These are phyloP conservation scores for Boletus pseudopeckii DNA, from an alignment of 768 basidiomycete species.

Conservation along the genomic window DNA sequence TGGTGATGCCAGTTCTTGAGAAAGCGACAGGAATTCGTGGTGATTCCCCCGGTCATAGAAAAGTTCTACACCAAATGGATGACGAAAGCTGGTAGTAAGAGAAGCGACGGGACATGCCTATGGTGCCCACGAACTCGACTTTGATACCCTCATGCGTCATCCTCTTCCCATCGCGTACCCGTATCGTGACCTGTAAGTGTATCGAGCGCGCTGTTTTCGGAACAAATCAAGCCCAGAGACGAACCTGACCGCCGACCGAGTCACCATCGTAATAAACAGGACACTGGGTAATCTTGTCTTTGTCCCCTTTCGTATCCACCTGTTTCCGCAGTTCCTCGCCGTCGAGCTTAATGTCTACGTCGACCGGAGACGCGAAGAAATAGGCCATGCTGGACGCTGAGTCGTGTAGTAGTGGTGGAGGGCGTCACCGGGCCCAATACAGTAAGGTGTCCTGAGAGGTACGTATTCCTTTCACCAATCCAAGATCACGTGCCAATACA, in stretches of 20 bases:
- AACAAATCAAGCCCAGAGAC: conserved; percentile 9
- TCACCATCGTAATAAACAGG: conserved; percentile 97
- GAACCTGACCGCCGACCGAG: conserved; percentile 82
- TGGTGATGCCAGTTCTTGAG: conserved; percentile 93
- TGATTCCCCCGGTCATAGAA: conserved; percentile 99
- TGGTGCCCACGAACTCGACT: conserved; percentile 95
- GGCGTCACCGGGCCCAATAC: not conserved
- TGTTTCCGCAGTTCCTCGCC: conserved; percentile 86
- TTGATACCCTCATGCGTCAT: conserved; percentile 95
- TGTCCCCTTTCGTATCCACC: conserved; percentile 86
- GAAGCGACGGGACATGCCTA: conserved; percentile 55
- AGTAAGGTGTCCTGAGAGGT: not conserved
- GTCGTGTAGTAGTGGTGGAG: not conserved
- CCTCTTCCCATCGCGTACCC: conserved; percentile 93
- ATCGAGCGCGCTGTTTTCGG: not conserved
- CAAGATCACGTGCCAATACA: conserved; percentile 12
- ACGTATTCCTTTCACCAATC: too few relatives aligned
- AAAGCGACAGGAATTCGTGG: conserved; percentile 94
- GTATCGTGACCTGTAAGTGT: conserved; percentile 64
- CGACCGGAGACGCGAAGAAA: conserved; percentile 89
- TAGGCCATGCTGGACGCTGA: conserved; percentile 51
- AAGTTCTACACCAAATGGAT: conserved; percentile 44
- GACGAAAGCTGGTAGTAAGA: not conserved
- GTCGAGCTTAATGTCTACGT: conserved; percentile 85
- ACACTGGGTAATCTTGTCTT: conserved; percentile 79